These are phyloP conservation scores for Nepenthes alata DNA, from an alignment of 179 eudicot genomes.

Conservation along the genomic window DNA sequence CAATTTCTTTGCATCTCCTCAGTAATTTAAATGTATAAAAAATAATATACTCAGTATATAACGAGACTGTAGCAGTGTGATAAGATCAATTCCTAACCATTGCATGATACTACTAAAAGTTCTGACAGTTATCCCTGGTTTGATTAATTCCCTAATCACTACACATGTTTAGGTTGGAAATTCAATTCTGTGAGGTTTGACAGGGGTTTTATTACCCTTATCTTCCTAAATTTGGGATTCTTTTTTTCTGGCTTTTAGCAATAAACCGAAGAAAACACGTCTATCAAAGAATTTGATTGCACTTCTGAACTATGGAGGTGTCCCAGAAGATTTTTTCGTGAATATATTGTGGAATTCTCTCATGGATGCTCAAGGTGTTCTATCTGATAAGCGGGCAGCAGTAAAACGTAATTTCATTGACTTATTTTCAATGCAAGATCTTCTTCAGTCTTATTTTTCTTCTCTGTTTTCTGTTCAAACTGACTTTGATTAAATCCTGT, in stretches of 20 bases:
- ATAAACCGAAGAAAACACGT: constrained; percentile 38
- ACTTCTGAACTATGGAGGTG: constrained; percentile 72
- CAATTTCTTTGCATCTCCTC: no score
- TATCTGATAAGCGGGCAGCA: constrained; percentile 32
- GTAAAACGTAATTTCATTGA: constrained; percentile 33
- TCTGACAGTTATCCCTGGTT: no score
- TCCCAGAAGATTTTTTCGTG: constrained; percentile 49
- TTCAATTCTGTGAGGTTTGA: no score
- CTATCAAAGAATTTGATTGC: constrained; percentile 69
- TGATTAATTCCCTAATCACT: no score
- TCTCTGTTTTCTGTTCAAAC: neutral
- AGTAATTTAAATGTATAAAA: no score
- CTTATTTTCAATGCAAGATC: neutral
- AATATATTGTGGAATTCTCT: constrained; percentile 31
- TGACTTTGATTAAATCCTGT: neutral
- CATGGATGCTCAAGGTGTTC: constrained; percentile 24
- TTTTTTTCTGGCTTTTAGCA: constrained; percentile 24
- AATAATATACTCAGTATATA: no score
- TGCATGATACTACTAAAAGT: no score
- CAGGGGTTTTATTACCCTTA: no score
- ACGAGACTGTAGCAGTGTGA: no score
- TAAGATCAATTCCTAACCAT: no score
- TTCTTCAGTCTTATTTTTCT: neutral
- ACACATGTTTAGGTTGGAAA: no score
- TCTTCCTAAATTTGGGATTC: no score